Conservation (phyloP, 1,284 basidiomycete species). For the Naganishia albida region DNA sequence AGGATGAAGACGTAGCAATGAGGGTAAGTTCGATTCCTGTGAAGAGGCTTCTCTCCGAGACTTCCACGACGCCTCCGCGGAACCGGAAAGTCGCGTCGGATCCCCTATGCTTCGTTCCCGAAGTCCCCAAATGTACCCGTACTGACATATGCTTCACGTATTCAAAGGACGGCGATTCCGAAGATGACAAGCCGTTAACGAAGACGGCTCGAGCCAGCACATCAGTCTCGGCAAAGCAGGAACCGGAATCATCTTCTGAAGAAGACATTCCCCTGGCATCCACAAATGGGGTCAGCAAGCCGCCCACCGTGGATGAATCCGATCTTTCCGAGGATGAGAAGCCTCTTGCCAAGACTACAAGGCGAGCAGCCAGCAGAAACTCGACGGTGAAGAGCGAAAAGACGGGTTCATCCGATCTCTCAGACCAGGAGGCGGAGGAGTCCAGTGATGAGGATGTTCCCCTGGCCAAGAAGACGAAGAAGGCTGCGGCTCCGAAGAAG, state of each 20-base stretch:
- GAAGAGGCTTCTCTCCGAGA: neutral
- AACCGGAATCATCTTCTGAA: constrained; percentile 37
- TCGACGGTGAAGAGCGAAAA: constrained; percentile 33
- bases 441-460: constrained; percentile 35
- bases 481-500: constrained; percentile 52
- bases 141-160: neutral
- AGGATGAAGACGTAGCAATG: constrained; percentile 21
- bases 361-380: constrained; percentile 62
- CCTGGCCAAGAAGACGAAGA: constrained; percentile 36
- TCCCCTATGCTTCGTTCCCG: too few species aligned
- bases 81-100: neutral
- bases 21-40: constrained; percentile 15
- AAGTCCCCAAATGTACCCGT: neutral
- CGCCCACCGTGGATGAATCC: constrained; percentile 38
- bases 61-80: neutral
- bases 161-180: constrained; percentile 20
- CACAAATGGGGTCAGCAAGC: constrained; percentile 31
- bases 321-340: constrained; percentile 45
- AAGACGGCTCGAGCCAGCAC: constrained; percentile 34
- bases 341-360: constrained; percentile 46
- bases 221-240: constrained; percentile 37
- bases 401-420: constrained; percentile 9
- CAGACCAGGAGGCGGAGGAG: constrained; percentile 14
- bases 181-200: constrained; percentile 26
- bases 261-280: constrained; percentile 34